Conservation (phyloP, 1,139 yeast genomes). For the Hansenula anomala region DNA sequence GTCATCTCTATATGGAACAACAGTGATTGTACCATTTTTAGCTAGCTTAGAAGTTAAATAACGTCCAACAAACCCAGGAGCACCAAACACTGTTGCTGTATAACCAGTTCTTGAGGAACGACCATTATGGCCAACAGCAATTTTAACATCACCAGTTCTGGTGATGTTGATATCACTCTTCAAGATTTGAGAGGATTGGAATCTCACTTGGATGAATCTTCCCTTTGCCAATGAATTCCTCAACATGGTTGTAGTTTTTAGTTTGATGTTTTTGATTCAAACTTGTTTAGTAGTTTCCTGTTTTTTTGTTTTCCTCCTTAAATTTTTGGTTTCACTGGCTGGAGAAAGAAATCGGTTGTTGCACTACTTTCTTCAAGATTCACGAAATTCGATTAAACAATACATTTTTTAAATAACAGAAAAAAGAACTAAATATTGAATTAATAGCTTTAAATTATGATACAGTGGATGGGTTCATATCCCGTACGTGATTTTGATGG, state of each 20-base stretch:
- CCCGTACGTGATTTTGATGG: too few species aligned
- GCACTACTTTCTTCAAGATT: background rate
- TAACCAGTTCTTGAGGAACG: conserved; percentile 87
- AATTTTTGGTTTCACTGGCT: background rate
- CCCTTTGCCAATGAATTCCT: background rate
- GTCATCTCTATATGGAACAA: conserved; percentile 79
- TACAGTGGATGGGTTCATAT: background rate
- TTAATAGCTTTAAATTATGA: too few species aligned
- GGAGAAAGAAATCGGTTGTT: background rate
- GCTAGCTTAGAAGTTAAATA: conserved; percentile 70
- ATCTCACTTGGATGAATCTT: conserved; percentile 10
- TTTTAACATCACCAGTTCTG: conserved; percentile 66
- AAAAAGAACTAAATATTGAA: too few species aligned
- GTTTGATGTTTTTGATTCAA: too few species aligned
- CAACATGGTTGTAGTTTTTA: background rate
- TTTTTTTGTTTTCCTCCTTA: background rate
- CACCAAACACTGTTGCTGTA: conserved; percentile 88
- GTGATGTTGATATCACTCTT: conserved; percentile 70
- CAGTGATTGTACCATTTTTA: conserved; percentile 73
- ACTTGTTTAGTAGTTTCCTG: too few species aligned
- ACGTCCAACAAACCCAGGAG: conserved; percentile 75
- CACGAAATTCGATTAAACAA: background rate
- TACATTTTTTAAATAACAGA: too few species aligned
- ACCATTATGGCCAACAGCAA: conserved; percentile 74
- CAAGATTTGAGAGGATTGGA: conserved; percentile 20